phyloP scores from a whole-genome alignment of 345 rosid species.

The Hibiscus syriacus region DNA sequence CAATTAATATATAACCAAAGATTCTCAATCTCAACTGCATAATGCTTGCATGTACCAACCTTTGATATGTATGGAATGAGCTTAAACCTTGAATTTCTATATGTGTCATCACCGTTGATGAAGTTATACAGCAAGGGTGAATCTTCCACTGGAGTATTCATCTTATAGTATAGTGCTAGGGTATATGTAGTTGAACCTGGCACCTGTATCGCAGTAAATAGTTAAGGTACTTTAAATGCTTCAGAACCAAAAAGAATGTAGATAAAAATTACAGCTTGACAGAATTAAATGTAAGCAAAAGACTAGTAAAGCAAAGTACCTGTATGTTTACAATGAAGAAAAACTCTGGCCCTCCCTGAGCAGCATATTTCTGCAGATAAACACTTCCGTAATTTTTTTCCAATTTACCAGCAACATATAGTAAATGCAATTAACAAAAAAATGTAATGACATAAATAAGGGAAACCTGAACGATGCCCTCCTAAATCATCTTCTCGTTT shows the following conservation, averaged over 20 bases:
- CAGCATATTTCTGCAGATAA: conserved; percentile 76
- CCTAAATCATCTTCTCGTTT: conserved; percentile 91
- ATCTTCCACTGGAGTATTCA: conserved; percentile 73
- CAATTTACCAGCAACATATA: background rate
- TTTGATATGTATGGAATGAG: conserved; percentile 94
- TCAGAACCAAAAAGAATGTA: background rate
- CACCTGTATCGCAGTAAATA: conserved; percentile 40
- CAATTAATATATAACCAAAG: background rate
- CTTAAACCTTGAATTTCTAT: conserved; percentile 93
- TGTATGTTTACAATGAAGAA: conserved; percentile 86
- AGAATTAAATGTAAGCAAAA: background rate
- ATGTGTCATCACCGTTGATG: conserved; percentile 73
- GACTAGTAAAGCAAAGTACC: conserved; percentile 22
- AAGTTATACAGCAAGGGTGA: conserved; percentile 72
- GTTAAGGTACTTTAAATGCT: conserved; percentile 6
- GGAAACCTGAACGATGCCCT: conserved; percentile 77
- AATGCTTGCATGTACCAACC: conserved; percentile 35
- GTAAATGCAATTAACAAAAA: no score
- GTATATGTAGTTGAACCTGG: conserved; percentile 83
- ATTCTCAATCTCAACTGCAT: background rate
- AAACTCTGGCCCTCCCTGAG: conserved; percentile 80
- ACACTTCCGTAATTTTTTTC: conserved; percentile 5
- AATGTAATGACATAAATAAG: background rate
- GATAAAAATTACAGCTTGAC: background rate
- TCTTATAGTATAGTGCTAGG: conserved; percentile 83